Conservation (phyloP, 306 rosid species). For the Boehmeria nivea region DNA sequence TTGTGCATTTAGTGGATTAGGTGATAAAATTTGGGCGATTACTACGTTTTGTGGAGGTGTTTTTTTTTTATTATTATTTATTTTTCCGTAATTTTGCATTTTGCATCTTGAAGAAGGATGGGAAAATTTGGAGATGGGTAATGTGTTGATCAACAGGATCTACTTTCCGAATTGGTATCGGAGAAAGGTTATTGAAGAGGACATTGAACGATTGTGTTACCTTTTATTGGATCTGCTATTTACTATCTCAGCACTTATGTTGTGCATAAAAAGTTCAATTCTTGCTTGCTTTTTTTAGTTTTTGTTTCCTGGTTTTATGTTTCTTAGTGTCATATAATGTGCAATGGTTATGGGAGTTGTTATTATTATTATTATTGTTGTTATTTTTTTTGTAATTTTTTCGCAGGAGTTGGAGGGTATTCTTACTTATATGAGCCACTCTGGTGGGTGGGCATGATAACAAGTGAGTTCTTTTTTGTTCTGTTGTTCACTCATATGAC, state of each 20-base stretch:
- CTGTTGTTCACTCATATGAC: conserved; percentile 11
- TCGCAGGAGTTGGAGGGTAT: conserved; percentile 90
- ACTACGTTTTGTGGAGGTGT: too few species aligned
- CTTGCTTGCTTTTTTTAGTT: conserved; percentile 6
- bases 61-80: too few species aligned
- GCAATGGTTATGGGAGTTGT: not conserved
- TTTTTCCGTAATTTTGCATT: too few species aligned
- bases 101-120: too few species aligned
- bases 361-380: not conserved
- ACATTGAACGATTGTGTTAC: too few species aligned
- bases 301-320: not conserved
- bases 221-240: not conserved
- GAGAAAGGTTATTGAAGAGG: too few species aligned
- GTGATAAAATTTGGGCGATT: too few species aligned
- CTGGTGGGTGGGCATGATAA: conserved; percentile 99
- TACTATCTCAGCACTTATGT: not conserved
- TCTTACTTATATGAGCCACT: conserved; percentile 98
- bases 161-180: not conserved
- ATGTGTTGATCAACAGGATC: not conserved
- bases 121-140: not conserved
- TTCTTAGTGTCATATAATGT: conserved; percentile 1
- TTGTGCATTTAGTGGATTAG: too few species aligned
- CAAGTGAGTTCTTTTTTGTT: conserved; percentile 61
- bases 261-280: not conserved
- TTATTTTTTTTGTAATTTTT: conserved; percentile 14